A percentile compares a stretch with the other conserved stretches of the same genome.
Conservation (phyloP, 345 rosid genomes). For the Erysimum cheiranthoides region DNA sequence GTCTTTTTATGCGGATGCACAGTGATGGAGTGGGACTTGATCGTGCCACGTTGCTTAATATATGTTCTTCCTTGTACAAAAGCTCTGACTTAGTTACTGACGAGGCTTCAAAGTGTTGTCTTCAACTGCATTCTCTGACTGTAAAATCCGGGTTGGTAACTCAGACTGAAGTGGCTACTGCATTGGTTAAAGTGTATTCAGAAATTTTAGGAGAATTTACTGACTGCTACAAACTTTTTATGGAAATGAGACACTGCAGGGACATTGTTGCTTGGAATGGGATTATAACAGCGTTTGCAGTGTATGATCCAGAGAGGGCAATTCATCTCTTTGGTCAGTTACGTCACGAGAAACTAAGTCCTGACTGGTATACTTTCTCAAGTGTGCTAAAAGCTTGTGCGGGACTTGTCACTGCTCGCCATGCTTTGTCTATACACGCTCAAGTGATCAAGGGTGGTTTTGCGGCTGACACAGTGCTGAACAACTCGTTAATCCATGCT, state of each 20-base stretch:
- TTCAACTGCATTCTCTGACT: conserved; percentile 66
- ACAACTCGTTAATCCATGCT: conserved; percentile 82
- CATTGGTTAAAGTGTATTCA: conserved; percentile 80
- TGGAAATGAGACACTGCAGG: conserved; percentile 48
- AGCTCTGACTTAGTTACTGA: conserved; percentile 42
- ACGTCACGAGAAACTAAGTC: conserved; percentile 54
- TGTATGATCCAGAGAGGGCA: conserved; percentile 66
- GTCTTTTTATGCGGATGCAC: conserved; percentile 61
- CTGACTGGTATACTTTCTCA: conserved; percentile 85
- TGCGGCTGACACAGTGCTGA: conserved; percentile 62
- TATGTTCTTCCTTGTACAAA: conserved; percentile 65
- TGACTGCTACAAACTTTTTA: conserved; percentile 68
- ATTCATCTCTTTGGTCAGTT: conserved; percentile 65
- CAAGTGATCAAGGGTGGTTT: conserved; percentile 70
- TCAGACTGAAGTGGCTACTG: conserved; percentile 71
- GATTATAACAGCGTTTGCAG: conserved; percentile 78
- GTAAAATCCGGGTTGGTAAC: conserved; percentile 60
- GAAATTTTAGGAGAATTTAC: conserved; percentile 59
- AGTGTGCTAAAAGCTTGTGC: conserved; percentile 83
- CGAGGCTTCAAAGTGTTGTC: conserved; percentile 53
- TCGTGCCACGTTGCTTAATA: conserved; percentile 73
- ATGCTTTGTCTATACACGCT: conserved; percentile 64
- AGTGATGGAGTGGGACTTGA: conserved; percentile 62
- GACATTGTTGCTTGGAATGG: conserved; percentile 85
- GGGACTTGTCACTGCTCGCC: conserved; percentile 67